phyloP scores from a whole-genome alignment of 495 filamentous ascomycete species.

The Podospora appendiculata region DNA sequence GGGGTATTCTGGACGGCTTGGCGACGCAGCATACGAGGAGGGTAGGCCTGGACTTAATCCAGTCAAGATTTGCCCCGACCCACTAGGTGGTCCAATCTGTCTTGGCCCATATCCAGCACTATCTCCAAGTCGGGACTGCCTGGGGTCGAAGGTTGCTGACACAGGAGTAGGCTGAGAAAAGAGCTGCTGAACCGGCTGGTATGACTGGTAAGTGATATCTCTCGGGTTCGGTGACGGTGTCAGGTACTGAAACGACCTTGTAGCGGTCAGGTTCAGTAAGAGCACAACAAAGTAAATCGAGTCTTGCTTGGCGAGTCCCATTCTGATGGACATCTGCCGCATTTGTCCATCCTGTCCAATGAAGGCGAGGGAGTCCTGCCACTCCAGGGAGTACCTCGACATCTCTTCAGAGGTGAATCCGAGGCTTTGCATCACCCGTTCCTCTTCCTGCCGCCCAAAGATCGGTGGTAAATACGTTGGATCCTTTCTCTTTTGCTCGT shows the following conservation, averaged over 20 bases:
- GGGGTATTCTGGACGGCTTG: slow-evolving; percentile 32
- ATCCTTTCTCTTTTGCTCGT: slow-evolving; percentile 41
- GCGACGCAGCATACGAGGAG: slow-evolving; percentile 28
- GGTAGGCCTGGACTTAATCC: slow-evolving; percentile 22
- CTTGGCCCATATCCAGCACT: slow-evolving; percentile 23
- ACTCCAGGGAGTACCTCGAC: slow-evolving; percentile 34
- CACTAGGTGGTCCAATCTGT: slow-evolving; percentile 17
- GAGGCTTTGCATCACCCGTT: slow-evolving; percentile 39
- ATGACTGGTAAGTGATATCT: slow-evolving; percentile 34
- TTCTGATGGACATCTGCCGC: slow-evolving; percentile 31
- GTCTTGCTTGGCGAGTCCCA: slow-evolving; percentile 43
- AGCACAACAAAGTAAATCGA: slow-evolving; percentile 48
- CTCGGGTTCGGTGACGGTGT: slow-evolving; percentile 40
- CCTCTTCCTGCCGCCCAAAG: slow-evolving; percentile 36
- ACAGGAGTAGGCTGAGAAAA: slow-evolving; percentile 36
- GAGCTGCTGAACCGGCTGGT: slow-evolving; percentile 30
- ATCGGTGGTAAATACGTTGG: slow-evolving; percentile 51
- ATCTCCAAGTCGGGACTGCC: slow-evolving; percentile 30
- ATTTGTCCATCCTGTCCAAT: slow-evolving; percentile 36
- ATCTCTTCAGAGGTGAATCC: slow-evolving; percentile 40
- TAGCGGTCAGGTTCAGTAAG: slow-evolving; percentile 21
- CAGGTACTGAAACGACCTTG: slow-evolving; percentile 29
- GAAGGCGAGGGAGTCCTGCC: slow-evolving; percentile 44
- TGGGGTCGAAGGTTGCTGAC: slow-evolving; percentile 33
- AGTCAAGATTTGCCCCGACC: slow-evolving; percentile 22